phyloP scores from a whole-genome alignment of 1,139 yeast genomes.

The Protomyces inouyei region DNA sequence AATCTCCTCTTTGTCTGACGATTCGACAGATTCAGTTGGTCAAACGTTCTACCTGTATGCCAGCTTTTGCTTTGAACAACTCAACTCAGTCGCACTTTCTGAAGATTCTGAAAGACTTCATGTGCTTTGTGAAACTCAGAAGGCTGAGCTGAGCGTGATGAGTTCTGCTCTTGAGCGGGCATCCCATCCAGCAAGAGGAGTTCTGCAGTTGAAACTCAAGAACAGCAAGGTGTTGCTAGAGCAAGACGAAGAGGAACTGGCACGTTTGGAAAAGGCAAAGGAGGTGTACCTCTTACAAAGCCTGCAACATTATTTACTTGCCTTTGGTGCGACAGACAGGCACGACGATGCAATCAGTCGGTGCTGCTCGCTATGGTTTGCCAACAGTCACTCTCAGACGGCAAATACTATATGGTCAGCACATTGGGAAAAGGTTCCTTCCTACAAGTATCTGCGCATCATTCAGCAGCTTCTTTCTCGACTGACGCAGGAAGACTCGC shows the following conservation, averaged over 20 bases:
- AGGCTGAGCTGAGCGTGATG: constrained; percentile 49
- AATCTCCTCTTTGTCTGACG: constrained; percentile 33
- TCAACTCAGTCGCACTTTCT: constrained; percentile 46
- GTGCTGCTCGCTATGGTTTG: constrained; percentile 83
- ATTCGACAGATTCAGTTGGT: constrained; percentile 39
- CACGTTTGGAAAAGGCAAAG: constrained; percentile 43
- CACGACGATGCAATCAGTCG: constrained; percentile 61
- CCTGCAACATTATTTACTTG: constrained; percentile 55
- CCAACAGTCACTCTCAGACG: constrained; percentile 48
- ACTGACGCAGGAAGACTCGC: constrained; percentile 47
- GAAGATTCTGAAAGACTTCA: constrained; percentile 48
- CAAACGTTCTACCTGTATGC: constrained; percentile 59
- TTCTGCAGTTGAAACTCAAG: constrained; percentile 39
- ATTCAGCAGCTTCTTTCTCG: constrained; percentile 76
- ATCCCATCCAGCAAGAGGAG: constrained; percentile 50
- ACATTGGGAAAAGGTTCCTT: constrained; percentile 49
- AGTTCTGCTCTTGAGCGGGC: constrained; percentile 46
- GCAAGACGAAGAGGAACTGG: constrained; percentile 49
- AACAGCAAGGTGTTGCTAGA: constrained; percentile 47
- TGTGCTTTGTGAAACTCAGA: constrained; percentile 43
- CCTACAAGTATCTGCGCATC: constrained; percentile 69
- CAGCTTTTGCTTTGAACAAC: constrained; percentile 67
- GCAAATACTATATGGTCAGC: constrained; percentile 36
- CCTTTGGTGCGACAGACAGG: constrained; percentile 48
- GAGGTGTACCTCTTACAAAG: constrained; percentile 52